Base-by-base conservation (phyloP, 768 basidiomycete species). In the Cystobasidiopsis lactophilus region DNA sequence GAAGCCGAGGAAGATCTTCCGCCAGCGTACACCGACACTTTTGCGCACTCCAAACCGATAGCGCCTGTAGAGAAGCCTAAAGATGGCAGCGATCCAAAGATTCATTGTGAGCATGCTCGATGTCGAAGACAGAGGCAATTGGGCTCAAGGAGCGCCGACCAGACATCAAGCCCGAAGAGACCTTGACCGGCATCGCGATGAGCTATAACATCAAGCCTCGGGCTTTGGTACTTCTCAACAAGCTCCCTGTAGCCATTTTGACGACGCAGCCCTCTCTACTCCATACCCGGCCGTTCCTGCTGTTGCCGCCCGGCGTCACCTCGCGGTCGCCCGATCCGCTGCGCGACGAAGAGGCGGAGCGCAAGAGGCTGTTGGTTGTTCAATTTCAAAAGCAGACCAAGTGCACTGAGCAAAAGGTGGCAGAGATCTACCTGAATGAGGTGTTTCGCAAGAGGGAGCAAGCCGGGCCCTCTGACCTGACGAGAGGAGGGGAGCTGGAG, bases 361-460 rank as follows among this genome's bases (percentile, higher is more conserved):
- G 45, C 16, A 23, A 26, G 10, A 23, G 45, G 29, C 29, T 47
- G 45, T 13, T 23, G 11, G 45, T 47, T n/a, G 24, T 23, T 31
- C 23, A 47, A 7, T 47, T 47, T 27, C 45, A 47, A 30, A 23
- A 16, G 23, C 23, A 29, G 10, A 47, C 45, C 4, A 47, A 47
- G 29, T 47, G 45, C n/a, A 47, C 45, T 16, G 45, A 47, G 9
- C 45, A 23, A 47, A 47, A 47, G 45, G 45, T 47, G 14, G 45
- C 45, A 4, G 30, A 47, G 16, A 24, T 5, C 30, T 47, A 47
- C 26, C 16, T 47, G 24, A 9, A 47, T 13, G 24, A 47, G 30
- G 45, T 47, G 21, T 47, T 5, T 31, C 33, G 33, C 21, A 23
- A 47, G 29, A 13, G 18, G 21, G 45, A n/a, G 24, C 45, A 31